Evolutionary conservation across 2,329 filamentous ascomycete species (phyloP).

Genomic region (Ophiostoma novo-ulmi): DNA sequence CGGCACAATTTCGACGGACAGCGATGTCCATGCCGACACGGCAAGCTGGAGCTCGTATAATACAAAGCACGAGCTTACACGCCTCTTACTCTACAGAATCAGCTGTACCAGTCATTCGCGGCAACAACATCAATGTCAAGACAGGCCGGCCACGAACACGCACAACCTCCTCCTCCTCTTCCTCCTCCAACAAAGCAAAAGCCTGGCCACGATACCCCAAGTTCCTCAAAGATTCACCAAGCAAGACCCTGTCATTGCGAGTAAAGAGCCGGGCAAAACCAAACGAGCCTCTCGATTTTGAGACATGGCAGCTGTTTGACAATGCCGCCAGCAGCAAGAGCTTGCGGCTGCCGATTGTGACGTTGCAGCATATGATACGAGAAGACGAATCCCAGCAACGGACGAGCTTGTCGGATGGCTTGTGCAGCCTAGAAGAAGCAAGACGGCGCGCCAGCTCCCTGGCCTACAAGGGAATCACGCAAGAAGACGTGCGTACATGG

Average conservation of each 20-base stretch:
- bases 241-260: slow-evolving; percentile 25
- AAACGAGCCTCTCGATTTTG: slow-evolving; percentile 20
- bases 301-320: slow-evolving; percentile 25
- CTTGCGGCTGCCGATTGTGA: slow-evolving; percentile 30
- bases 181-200: neutral
- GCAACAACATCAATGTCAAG: slow-evolving; percentile 4
- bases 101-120: slow-evolving; percentile 11
- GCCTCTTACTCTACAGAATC: slow-evolving; percentile 9
- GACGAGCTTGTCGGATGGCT: slow-evolving; percentile 27
- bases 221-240: slow-evolving; percentile 27
- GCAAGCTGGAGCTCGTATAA: neutral
- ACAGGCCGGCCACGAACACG: neutral
- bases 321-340: slow-evolving; percentile 28
- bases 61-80: neutral
- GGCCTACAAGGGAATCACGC: slow-evolving; percentile 34
- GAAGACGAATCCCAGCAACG: slow-evolving; percentile 27
- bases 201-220: slow-evolving; percentile 20
- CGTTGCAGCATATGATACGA: slow-evolving; percentile 30
- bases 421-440: slow-evolving; percentile 21
- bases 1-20: neutral
- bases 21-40: neutral
- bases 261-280: slow-evolving; percentile 22
- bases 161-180: neutral
- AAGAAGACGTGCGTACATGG: slow-evolving; percentile 39
- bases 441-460: slow-evolving; percentile 31